Evolutionary conservation across 345 rosid species (phyloP).

Genomic region (Anastatica hierochuntica): DNA sequence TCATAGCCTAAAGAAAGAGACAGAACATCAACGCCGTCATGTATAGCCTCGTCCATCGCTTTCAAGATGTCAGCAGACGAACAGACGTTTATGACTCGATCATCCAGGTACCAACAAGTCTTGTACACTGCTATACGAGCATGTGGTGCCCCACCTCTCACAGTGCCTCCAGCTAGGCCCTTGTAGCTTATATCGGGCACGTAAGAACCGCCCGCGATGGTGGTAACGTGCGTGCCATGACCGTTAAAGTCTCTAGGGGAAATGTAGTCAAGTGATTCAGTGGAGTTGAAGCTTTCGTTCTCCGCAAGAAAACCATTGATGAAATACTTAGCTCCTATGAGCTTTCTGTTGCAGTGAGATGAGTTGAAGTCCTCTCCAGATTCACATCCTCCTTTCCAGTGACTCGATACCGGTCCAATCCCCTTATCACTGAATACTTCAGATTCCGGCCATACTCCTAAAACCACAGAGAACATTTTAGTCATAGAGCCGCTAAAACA

Average conservation of each 20-base stretch:
- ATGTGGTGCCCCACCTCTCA: constrained; percentile 36
- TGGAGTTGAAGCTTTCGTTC: constrained; percentile 30
- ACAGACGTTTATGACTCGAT: neutral
- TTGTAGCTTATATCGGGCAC: constrained; percentile 33
- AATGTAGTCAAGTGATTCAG: constrained; percentile 20
- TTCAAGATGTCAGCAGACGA: constrained; percentile 36
- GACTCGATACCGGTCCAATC: neutral
- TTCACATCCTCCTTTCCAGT: constrained; percentile 3
- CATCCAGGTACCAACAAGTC: constrained; percentile 38
- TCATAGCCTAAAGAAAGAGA: constrained; percentile 35
- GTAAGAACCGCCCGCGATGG: constrained; percentile 40
- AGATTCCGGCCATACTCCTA: constrained; percentile 2
- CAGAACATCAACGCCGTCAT: constrained; percentile 42
- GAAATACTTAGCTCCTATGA: constrained; percentile 46
- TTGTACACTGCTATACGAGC: constrained; percentile 44
- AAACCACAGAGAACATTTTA: neutral
- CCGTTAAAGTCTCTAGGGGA: constrained; percentile 43
- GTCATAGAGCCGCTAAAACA: neutral
- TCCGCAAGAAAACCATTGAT: constrained; percentile 36
- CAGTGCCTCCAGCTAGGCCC: constrained; percentile 36
- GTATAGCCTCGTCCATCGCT: constrained; percentile 45
- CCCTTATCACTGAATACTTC: neutral
- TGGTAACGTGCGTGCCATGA: constrained; percentile 42
- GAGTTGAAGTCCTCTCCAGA: constrained; percentile 14
- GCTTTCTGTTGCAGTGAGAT: constrained; percentile 34